Base-by-base conservation (phyloP, 2,329 filamentous ascomycete genomes). In the Neofusicoccum sp. region DNA sequence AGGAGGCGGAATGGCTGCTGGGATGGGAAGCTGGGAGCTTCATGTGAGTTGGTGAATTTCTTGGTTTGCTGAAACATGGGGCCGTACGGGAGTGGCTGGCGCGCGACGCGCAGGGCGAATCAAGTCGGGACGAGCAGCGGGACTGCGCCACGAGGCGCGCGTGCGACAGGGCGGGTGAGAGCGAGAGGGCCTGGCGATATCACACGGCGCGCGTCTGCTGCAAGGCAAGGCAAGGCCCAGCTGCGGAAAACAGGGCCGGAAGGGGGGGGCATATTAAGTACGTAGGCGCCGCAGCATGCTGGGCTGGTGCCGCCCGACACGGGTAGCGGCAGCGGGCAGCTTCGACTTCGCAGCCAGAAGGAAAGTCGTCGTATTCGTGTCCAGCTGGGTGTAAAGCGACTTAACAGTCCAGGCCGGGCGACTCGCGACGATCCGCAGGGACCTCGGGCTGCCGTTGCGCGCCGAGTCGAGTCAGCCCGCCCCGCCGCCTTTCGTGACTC, bases 21-120 rank as follows among this genome's bases (percentile, higher is more conserved):
- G 11, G 47, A 34, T 4, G 28, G 0, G 6, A 4, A 16, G 22
- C 5, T 31, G 37, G 52, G 44, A 39, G 52, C 52, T 14, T 9
- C 50, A 22, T 58, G 54, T 58, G 29, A 58, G 54, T 39, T n/a
- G 29, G 7, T 16, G 22, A 12, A 8, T 14, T 29, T 28, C n/a
- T 37, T 45, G 29, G n/a, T 22, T 34, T 14, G 12, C 3, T 58
- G 54, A 58, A 58, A 58, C 54, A 44, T 9, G 52, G 52, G 29
- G 31, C n/a, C 39, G 54, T 33, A 58, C 54, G 39, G 45, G 11
- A 29, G 41, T 45, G 54, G 54, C 54, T 58, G 54, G 54, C 39
- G 39, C 54, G 54, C 36, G 29, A 31, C 31, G 1, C n/a, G 39
- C 22, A 22, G 41, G 29, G 22, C 54, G 41, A 45, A 58, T 58